phyloP scores from a whole-genome alignment of 75 land plant genomes.

The Picea sitchensis region DNA sequence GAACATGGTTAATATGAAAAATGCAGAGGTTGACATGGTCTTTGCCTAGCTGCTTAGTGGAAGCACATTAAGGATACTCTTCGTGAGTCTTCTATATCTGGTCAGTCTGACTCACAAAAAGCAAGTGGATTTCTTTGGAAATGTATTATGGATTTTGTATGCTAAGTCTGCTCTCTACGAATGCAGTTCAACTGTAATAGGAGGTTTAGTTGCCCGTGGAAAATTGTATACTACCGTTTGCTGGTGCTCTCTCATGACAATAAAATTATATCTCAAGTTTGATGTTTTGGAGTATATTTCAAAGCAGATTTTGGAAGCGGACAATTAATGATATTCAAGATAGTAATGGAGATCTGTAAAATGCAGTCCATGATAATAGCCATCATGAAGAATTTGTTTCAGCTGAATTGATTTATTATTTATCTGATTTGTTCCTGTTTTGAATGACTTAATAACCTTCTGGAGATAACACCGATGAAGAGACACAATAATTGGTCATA shows the following conservation, averaged over 20 bases:
- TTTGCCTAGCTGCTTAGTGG: not conserved
- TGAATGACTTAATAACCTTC: not conserved
- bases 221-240: not conserved
- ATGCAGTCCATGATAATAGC: not conserved
- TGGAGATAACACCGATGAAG: not conserved
- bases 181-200: not conserved
- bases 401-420: not conserved
- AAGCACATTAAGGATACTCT: not conserved
- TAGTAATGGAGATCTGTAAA: not conserved
- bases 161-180: not conserved
- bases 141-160: not conserved
- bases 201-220: conserved; percentile 3
- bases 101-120: not conserved
- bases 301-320: not conserved
- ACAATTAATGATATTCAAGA: not conserved
- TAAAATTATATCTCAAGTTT: conserved; percentile 1
- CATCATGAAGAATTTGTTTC: not conserved
- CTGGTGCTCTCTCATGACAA: not conserved
- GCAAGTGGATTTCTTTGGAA: not conserved
- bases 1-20: not conserved
- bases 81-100: not conserved
- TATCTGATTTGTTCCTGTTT: not conserved
- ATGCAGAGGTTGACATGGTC: not conserved
- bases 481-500: not conserved
- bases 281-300: not conserved